Evolutionary conservation across 2,329 filamentous ascomycete genomes (phyloP).

Genomic region (Amesomyces nigricolor): DNA sequence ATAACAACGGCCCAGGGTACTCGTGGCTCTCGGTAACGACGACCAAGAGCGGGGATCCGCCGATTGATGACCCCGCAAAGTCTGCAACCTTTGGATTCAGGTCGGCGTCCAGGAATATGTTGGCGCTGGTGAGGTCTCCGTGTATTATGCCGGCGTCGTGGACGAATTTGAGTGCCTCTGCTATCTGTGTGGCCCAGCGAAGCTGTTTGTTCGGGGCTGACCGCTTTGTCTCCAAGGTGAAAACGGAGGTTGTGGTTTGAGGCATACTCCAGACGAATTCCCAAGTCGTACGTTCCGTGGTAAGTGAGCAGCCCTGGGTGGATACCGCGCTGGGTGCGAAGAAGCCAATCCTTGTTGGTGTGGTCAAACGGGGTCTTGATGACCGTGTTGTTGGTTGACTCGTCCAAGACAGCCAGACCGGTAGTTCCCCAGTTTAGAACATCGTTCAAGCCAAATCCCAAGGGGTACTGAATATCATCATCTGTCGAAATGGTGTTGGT

Average conservation of each 20-base stretch:
- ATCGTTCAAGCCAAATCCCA: too few species aligned
- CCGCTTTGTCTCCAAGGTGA: too few species aligned
- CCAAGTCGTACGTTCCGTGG: constrained; percentile 1
- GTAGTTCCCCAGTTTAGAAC: too few species aligned
- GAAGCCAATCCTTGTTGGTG: background rate
- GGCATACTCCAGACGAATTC: constrained; percentile 3
- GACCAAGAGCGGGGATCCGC: background rate
- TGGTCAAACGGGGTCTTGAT: background rate
- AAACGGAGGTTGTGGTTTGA: background rate
- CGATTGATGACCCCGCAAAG: constrained; percentile 1
- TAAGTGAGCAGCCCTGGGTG: constrained; percentile 1
- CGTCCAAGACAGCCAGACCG: too few species aligned
- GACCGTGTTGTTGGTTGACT: background rate
- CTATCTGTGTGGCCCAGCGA: background rate
- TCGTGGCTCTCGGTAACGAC: background rate
- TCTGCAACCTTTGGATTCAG: background rate
- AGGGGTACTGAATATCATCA: too few species aligned
- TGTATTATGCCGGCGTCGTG: constrained; percentile 4
- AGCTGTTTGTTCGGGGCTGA: background rate
- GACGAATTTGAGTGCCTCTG: background rate
- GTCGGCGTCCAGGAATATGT: background rate
- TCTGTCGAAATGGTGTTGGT: too few species aligned
- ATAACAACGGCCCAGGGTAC: too few species aligned
- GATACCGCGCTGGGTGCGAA: background rate
- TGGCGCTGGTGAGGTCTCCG: background rate